Conservation (phyloP, 768 basidiomycete genomes). For the Tricholoma matsutake region DNA sequence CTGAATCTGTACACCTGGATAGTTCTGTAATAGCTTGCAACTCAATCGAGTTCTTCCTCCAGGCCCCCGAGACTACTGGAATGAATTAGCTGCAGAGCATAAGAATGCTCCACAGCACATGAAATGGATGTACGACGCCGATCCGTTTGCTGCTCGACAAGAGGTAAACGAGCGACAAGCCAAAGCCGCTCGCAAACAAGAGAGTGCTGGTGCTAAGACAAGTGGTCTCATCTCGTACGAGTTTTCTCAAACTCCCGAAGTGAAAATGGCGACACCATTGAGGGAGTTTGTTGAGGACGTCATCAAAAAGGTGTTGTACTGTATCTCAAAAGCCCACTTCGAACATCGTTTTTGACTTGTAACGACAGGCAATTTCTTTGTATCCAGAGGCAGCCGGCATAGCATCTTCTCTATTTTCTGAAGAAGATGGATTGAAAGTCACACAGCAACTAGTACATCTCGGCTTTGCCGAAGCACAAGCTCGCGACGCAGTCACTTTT, state of each 20-base stretch:
- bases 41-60: slow-evolving; percentile 77
- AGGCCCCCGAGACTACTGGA: slow-evolving; percentile 87
- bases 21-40: slow-evolving; percentile 77
- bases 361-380: slow-evolving; percentile 45
- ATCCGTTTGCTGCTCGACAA: slow-evolving; percentile 77
- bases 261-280: slow-evolving; percentile 74
- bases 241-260: slow-evolving; percentile 60
- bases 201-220: slow-evolving; percentile 23
- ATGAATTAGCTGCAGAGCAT: slow-evolving; percentile 67
- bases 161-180: slow-evolving; percentile 65
- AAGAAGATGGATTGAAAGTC: slow-evolving; percentile 42
- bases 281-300: slow-evolving; percentile 80
- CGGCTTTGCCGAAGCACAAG: slow-evolving; percentile 62
- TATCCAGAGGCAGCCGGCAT: slow-evolving; percentile 46
- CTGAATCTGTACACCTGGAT: slow-evolving; percentile 26
- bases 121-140: slow-evolving; percentile 84
- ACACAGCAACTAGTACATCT: slow-evolving; percentile 54
- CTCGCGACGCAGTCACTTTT: slow-evolving; percentile 50
- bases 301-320: slow-evolving; percentile 60
- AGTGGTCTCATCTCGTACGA: slow-evolving; percentile 27
- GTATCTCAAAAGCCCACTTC: neutral
- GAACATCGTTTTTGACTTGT: slow-evolving; percentile 9
- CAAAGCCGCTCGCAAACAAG: slow-evolving; percentile 47
- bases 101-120: slow-evolving; percentile 63
- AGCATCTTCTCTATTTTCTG: slow-evolving; percentile 32